Evolutionary conservation across 352 stramenopile genomes (phyloP).

Genomic region (Elongisporangium undulatum): DNA sequence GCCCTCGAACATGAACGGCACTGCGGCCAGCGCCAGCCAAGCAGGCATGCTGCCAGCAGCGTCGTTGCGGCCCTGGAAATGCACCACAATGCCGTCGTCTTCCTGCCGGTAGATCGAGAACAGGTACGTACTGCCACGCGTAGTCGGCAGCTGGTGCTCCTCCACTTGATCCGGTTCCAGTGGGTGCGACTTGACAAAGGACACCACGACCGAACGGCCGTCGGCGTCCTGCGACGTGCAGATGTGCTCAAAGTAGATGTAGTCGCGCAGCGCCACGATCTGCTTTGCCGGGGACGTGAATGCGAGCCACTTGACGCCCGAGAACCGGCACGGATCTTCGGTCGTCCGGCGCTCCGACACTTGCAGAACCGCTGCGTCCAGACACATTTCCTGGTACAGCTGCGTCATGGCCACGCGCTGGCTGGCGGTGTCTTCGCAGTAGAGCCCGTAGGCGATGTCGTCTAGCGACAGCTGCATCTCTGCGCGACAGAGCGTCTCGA

Average conservation of each 20-base stretch:
- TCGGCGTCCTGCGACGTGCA: not conserved
- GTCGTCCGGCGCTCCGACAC: not conserved
- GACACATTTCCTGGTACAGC: not conserved
- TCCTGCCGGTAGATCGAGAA: not conserved
- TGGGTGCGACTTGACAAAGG: not conserved
- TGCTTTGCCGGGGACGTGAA: not conserved
- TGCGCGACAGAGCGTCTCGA: not conserved
- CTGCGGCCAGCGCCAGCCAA: not conserved
- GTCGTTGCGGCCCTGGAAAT: not conserved
- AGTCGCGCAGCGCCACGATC: not conserved
- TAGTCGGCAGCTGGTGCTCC: not conserved
- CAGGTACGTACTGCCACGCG: not conserved
- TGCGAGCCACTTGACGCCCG: not conserved
- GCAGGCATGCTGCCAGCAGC: not conserved
- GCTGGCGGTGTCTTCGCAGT: constrained; percentile 26
- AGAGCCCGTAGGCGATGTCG: constrained; percentile 43
- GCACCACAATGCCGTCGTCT: not conserved
- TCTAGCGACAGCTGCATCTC: constrained; percentile 20
- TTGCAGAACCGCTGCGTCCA: not conserved
- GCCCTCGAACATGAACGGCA: not conserved
- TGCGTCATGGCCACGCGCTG: not conserved
- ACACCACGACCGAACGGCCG: not conserved
- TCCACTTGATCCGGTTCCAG: not conserved
- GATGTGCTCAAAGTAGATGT: not conserved
- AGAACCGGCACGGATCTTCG: not conserved